Conservation (phyloP, 371 early-diverging fungal genomes). For the Mucor saturninus region DNA sequence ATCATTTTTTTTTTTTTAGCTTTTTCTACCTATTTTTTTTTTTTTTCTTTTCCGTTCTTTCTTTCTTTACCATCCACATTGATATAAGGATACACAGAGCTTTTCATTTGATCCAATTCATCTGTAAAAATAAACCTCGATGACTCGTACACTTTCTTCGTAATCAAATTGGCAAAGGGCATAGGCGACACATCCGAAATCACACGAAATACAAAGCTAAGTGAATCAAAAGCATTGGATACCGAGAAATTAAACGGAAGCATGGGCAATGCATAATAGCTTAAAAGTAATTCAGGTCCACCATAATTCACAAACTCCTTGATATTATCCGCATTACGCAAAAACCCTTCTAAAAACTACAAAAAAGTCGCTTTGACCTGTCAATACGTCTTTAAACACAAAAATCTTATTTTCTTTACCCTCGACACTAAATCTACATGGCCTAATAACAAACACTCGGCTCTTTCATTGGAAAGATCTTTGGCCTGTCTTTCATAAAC, state of each 20-base stretch:
- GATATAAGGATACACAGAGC: conserved; percentile 49
- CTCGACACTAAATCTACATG: conserved; percentile 27
- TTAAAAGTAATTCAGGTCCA: conserved; percentile 68
- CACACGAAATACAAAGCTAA: conserved; percentile 74
- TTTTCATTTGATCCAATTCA: conserved; percentile 27
- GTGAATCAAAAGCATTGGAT: conserved; percentile 65
- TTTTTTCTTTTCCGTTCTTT: not conserved
- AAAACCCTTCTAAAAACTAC: conserved; percentile 84
- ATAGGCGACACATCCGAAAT: conserved; percentile 67
- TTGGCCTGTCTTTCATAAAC: conserved; percentile 40
- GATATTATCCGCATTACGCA: conserved; percentile 74
- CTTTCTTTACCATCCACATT: conserved; percentile 46
- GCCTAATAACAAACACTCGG: conserved; percentile 42
- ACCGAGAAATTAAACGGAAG: conserved; percentile 80
- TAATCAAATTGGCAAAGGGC: conserved; percentile 46
- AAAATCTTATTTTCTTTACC: conserved; percentile 3
- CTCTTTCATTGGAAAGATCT: conserved; percentile 15
- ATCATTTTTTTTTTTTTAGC: not conserved
- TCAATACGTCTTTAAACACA: not conserved
- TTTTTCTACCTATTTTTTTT: not conserved
- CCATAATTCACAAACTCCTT: conserved; percentile 73
- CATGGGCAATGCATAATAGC: conserved; percentile 69
- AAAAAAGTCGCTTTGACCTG: conserved; percentile 11
- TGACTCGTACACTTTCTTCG: conserved; percentile 49
- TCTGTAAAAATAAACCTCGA: conserved; percentile 41